These are phyloP conservation scores for Claviceps capensis DNA, from an alignment of 2,329 filamentous ascomycete species.

Conservation along the genomic window DNA sequence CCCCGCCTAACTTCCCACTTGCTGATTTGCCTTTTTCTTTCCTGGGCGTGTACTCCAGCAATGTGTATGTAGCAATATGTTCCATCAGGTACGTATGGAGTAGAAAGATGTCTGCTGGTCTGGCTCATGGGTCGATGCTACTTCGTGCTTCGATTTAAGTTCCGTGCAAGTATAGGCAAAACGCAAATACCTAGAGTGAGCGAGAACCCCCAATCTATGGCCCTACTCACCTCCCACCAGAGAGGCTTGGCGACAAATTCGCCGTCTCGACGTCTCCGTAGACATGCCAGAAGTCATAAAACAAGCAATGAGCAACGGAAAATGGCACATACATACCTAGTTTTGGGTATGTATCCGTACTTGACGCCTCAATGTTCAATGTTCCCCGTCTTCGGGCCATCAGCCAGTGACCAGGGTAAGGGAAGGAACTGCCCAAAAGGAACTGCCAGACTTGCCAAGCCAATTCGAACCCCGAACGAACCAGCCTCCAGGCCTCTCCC, in stretches of 20 bases:
- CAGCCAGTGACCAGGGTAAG: background rate
- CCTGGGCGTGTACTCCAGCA: too few species aligned
- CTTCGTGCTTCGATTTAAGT: too few species aligned
- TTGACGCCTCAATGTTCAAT: background rate
- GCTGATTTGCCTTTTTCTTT: too few species aligned
- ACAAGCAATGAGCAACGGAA: background rate
- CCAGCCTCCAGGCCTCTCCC: background rate
- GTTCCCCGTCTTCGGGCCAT: background rate
- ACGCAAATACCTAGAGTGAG: too few species aligned
- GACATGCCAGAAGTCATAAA: background rate
- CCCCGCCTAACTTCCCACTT: too few species aligned
- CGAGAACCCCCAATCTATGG: too few species aligned
- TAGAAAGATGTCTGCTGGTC: too few species aligned
- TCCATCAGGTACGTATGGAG: too few species aligned
- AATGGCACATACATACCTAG: background rate
- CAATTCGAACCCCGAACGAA: background rate
- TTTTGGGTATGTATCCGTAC: background rate
- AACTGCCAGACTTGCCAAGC: constrained; percentile 1
- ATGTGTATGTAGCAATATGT: too few species aligned
- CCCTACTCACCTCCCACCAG: background rate
- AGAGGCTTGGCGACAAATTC: background rate
- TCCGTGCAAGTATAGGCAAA: too few species aligned
- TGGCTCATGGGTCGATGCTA: too few species aligned
- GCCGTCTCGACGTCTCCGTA: background rate
- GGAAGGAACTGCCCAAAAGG: background rate